A percentile compares a stretch with the other conserved stretches of the same genome.
Evolutionary conservation across 2,329 filamentous ascomycete genomes (phyloP).

Genomic region (Amesomyces nigricolor): DNA sequence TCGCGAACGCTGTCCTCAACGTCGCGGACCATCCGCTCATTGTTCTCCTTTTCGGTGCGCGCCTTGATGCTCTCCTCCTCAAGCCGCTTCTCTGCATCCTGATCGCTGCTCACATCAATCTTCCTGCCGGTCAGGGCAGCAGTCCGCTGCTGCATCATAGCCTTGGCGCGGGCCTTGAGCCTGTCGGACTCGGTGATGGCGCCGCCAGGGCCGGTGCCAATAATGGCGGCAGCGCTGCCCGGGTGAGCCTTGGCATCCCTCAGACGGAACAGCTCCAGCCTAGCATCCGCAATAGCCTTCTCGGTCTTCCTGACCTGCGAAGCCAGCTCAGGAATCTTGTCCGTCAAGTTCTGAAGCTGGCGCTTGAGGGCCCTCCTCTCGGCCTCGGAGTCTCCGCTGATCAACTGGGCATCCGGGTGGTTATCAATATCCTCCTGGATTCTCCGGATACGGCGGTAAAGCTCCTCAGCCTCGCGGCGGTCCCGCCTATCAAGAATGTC

Average conservation of each 20-base stretch:
- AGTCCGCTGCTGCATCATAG: slow-evolving; percentile 97
- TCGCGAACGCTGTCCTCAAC: slow-evolving; percentile 94
- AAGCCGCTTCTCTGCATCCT: slow-evolving; percentile 73
- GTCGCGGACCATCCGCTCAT: slow-evolving; percentile 93
- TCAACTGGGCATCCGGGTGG: slow-evolving; percentile 71
- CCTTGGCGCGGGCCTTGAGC: slow-evolving; percentile 89
- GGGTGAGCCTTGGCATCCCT: slow-evolving; percentile 91
- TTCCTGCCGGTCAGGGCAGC: slow-evolving; percentile 87
- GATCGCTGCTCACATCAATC: slow-evolving; percentile 64
- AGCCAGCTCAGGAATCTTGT: slow-evolving; percentile 85
- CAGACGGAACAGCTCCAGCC: slow-evolving; percentile 85
- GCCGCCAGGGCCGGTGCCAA: slow-evolving; percentile 90
- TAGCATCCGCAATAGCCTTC: slow-evolving; percentile 85
- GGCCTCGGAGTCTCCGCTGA: slow-evolving; percentile 74
- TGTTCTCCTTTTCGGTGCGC: slow-evolving; percentile 81
- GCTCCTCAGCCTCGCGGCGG: slow-evolving; percentile 83
- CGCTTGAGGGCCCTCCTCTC: slow-evolving; percentile 81
- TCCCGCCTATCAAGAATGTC: slow-evolving; percentile 87
- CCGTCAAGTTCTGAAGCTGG: slow-evolving; percentile 80
- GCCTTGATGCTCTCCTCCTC: slow-evolving; percentile 83
- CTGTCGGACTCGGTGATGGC: slow-evolving; percentile 87
- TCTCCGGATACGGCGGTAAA: slow-evolving; percentile 85
- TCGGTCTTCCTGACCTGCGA: slow-evolving; percentile 89
- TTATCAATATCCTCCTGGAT: slow-evolving; percentile 92
- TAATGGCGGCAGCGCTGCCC: slow-evolving; percentile 68